Conservation (phyloP, 2,329 filamentous ascomycete species). For the Aspergillus alliaceus region DNA sequence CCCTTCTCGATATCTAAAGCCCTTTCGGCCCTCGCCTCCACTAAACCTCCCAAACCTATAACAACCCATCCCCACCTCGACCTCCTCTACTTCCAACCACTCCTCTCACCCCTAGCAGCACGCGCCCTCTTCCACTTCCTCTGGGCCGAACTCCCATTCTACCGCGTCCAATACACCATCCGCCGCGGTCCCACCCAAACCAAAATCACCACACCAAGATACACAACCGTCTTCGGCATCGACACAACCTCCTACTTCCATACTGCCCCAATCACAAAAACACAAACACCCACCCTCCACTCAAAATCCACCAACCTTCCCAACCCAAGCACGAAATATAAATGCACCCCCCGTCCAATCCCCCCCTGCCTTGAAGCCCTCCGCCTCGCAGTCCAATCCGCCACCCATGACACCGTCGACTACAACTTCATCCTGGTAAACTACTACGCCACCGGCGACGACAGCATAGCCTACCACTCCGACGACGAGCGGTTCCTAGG, state of each 20-base stretch:
- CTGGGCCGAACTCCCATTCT: conserved; percentile 70
- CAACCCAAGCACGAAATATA: conserved; percentile 51
- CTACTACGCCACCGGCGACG: conserved; percentile 74
- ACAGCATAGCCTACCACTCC: conserved; percentile 77
- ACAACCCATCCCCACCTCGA: conserved; percentile 70
- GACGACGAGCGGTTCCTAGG: conserved; percentile 80
- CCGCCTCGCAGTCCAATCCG: conserved; percentile 62
- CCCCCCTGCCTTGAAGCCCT: conserved; percentile 68
- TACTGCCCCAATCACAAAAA: conserved; percentile 52
- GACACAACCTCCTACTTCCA: conserved; percentile 69
- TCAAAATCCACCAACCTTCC: conserved; percentile 42
- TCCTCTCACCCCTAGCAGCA: conserved; percentile 59
- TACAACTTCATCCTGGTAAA: conserved; percentile 83
- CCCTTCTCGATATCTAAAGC: conserved; percentile 39
- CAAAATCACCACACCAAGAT: conserved; percentile 62
- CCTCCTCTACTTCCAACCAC: conserved; percentile 74
- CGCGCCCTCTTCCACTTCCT: conserved; percentile 69
- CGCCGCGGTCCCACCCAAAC: conserved; percentile 64
- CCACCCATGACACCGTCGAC: conserved; percentile 53
- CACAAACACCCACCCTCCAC: conserved; percentile 35
- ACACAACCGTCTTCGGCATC: conserved; percentile 61
- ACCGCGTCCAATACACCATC: conserved; percentile 72
- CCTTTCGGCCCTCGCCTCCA: conserved; percentile 26
- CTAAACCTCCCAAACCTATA: conserved; percentile 59
- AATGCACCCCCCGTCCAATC: conserved; percentile 66